phyloP scores from a whole-genome alignment of 2,329 filamentous ascomycete species.

The Teratosphaeria epicoccoides region DNA sequence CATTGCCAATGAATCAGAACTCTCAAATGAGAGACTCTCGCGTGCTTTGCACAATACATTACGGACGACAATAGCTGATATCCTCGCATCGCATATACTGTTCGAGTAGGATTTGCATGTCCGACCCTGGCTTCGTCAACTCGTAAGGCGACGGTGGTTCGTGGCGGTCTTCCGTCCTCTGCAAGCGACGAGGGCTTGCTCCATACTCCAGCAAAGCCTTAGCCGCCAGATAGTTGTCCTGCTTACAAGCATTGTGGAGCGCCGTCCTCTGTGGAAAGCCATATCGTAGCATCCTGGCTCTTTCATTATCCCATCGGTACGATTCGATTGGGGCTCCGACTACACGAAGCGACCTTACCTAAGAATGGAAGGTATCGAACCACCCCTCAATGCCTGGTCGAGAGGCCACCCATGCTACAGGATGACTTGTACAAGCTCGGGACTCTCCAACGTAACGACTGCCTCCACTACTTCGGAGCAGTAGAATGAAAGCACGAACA shows the following conservation, averaged over 20 bases:
- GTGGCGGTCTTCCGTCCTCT: not conserved
- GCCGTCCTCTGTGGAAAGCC: not conserved
- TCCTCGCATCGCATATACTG: not conserved
- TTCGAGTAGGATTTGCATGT: not conserved
- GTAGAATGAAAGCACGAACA: not conserved
- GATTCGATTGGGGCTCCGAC: not conserved
- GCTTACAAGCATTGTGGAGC: not conserved
- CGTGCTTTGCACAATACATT: no score
- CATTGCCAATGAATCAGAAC: no score
- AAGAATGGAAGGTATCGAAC: not conserved
- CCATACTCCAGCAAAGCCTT: not conserved
- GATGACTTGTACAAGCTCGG: not conserved
- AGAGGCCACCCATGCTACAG: not conserved
- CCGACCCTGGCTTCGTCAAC: not conserved
- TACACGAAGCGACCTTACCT: not conserved
- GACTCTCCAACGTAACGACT: not conserved
- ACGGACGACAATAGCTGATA: no score
- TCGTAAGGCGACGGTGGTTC: not conserved
- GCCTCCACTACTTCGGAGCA: not conserved
- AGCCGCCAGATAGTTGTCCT: not conserved
- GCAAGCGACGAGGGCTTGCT: not conserved
- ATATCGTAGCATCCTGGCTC: not conserved
- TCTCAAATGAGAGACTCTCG: no score
- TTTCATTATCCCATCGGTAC: not conserved
- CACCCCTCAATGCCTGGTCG: not conserved